Percentiles rank a stretch among this genome's conserved stretches.
These are phyloP conservation scores for Phytopythium sindhum DNA, from an alignment of 352 stramenopile species.

Conservation along the genomic window DNA sequence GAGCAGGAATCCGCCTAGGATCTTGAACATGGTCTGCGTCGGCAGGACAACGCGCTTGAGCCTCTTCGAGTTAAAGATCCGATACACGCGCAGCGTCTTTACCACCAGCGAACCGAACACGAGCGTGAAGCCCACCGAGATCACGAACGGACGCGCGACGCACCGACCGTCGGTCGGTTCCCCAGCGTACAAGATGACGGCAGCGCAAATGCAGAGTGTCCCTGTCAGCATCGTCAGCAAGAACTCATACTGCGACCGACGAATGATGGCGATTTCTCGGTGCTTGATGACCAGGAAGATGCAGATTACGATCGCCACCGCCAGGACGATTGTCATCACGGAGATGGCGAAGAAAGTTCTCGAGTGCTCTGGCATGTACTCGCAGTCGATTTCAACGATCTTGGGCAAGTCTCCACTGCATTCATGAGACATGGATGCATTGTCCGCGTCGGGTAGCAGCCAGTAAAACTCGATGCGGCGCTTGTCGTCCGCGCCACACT, in stretches of 20 bases:
- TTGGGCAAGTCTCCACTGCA: conserved; percentile 16
- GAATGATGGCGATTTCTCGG: conserved; percentile 34
- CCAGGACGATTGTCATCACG: conserved; percentile 15
- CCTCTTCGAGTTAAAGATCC: conserved; percentile 33
- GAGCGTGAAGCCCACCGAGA: conserved; percentile 43
- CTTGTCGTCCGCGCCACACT: conserved; percentile 14
- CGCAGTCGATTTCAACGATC: conserved; percentile 17
- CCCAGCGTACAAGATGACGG: conserved; percentile 37
- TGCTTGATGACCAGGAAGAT: conserved; percentile 24
- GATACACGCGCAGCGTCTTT: conserved; percentile 55
- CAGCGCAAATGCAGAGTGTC: conserved; percentile 40
- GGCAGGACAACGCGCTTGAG: conserved; percentile 47
- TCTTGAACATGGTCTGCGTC: conserved; percentile 35
- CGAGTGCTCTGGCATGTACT: conserved; percentile 18
- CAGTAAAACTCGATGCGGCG: conserved; percentile 20
- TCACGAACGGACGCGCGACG: conserved; percentile 20
- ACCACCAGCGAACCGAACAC: conserved; percentile 46
- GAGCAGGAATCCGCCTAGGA: conserved; percentile 27
- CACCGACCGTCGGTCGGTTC: conserved; percentile 34
- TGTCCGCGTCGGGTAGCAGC: conserved; percentile 16
- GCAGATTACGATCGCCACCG: conserved; percentile 5
- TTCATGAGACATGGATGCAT: conserved; percentile 16
- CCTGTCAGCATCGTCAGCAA: conserved; percentile 49
- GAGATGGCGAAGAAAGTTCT: conserved; percentile 12
- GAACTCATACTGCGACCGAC: conserved; percentile 57